Percentiles rank a stretch among this genome's conserved stretches.
Conservation (phyloP, 176 grass and related monocot species). For the Eleusine coracana region DNA sequence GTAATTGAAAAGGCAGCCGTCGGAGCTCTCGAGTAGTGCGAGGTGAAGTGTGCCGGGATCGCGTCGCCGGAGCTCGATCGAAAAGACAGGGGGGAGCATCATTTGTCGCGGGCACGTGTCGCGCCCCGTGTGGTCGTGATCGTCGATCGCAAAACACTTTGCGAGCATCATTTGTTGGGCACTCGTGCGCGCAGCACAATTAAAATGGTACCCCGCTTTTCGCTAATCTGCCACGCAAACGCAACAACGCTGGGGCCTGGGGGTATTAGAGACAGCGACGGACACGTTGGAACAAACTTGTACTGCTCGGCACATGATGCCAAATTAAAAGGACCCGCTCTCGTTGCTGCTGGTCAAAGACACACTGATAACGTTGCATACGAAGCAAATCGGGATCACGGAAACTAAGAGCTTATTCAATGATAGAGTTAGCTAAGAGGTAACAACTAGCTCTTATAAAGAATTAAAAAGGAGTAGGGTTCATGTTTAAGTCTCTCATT, state of each 20-base stretch:
- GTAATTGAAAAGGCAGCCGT: neutral
- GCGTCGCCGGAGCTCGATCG: neutral
- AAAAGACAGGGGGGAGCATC: constrained; percentile 26
- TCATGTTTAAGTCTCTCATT: too few species aligned
- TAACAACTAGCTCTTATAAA: too few species aligned
- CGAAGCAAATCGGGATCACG: constrained; percentile 17
- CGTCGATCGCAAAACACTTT: neutral
- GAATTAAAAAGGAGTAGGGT: too few species aligned
- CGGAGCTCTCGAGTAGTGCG: constrained; percentile 23
- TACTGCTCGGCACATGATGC: neutral
- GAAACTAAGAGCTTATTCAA: neutral
- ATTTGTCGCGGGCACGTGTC: constrained; percentile 25
- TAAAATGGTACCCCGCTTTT: constrained; percentile 17
- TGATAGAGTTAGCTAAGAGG: too few species aligned
- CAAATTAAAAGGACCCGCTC: neutral
- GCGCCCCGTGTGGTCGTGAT: neutral
- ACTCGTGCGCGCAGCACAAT: constrained; percentile 33
- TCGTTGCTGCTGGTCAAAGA: constrained; percentile 5
- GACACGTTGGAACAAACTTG: constrained; percentile 4
- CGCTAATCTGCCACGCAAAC: constrained; percentile 12
- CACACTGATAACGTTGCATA: neutral
- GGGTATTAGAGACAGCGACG: constrained; percentile 35
- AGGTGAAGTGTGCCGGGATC: constrained; percentile 33
- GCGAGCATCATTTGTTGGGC: neutral
- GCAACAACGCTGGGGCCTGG: too few species aligned